Base-by-base conservation (phyloP, 371 early-diverging fungal species). In the Conidiobolus incongruus region DNA sequence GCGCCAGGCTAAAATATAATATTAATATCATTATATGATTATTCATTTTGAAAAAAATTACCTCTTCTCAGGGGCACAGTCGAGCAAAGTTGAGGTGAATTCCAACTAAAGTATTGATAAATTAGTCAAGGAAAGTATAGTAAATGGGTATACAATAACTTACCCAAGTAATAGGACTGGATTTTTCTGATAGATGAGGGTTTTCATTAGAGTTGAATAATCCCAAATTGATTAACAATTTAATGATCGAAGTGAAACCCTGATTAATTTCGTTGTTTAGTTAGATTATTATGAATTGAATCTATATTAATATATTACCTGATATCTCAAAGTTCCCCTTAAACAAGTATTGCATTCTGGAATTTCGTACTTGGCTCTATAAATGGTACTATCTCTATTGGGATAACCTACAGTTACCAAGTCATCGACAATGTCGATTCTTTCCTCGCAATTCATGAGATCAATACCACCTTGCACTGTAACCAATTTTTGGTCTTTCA, bases 391-490 rank as follows among this genome's bases (percentile, higher is more conserved):
- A 47, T 90, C 80, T 16, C 90, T 66, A 58, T 90, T 90, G 46
- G 90, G 76, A 21, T 85, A 53, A 23, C 76, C 88, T 55, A 80
- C 87, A 47, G 86, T 78, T 1, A 70, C 77, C 47, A 83, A 85
- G 2, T 76, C 88, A 22, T 77, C 74, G 59, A 71, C 81, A 54
- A 72, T 82, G 44, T 63, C 75, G 49, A 66, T 68, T 35, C 55
- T 47, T 26, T 69, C 65, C 49, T 69, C 71, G 38, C 67, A 70
- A 34, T 62, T 48, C 56, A 84, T 64, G 42, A 82, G 54, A 21
- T 85, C 75, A 23, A 72, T 65, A 45, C 94, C 93, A 86, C 32
- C 86, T 62, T 11, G 82, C 57, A 0, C 83, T 86, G 22, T 83
- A 83, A 26, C 86, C n/a, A n/a, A n/a, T n/a, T n/a, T 63, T 42